Evolutionary conservation across 2,329 filamentous ascomycete species (phyloP), one percentile per base, ranked within the genome.

Genomic region (Fusarium sp.): DNA sequence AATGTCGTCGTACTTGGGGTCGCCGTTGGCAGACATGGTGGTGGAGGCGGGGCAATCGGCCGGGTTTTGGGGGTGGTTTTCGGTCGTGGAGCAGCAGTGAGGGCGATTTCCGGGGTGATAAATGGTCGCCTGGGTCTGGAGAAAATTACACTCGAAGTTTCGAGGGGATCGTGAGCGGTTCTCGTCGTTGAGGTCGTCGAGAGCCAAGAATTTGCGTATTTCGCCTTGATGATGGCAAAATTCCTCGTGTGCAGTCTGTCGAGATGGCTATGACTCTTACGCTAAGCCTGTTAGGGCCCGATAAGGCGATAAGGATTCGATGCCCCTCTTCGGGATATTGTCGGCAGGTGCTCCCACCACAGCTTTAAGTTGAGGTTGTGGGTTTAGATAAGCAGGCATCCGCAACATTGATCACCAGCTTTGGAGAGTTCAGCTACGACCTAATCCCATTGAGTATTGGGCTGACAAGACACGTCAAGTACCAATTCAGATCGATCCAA

Each of bases 1-100:
- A 79, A 94, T 89, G 79, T 94, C 92, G 83, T 94, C 90, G 83
- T 90, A 90, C 83, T 90, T 92, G 82, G 78, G 82, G 77, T 93
- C 90, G 80, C 87, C 88, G 85, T 87, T 87, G 81, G 85, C 83
- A 82, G 88, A 85, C 88, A 90, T 90, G 79, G 71, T 84, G 75
- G 72, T 62, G n/a, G 52, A 75, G 78, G 81, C 78, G 80, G 80
- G 80, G 80, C 79, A 80, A 67, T 78, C 52, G 59, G 72, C 27
- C 67, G 60, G 57, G 59, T 70, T 70, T 77, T 71, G 65, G 70
- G 67, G 67, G 66, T 68, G 70, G 67, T 71, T 77, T 74, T 74
- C 67, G 70, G 62, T 76, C 58, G 70, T 67, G 61, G 61, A 68
- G 66, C 37, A 62, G 57, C 63, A 65, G 64, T 64, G 50, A 63